A percentile compares a stretch with the other conserved stretches of the same genome.
Evolutionary conservation across 495 filamentous ascomycete genomes (phyloP).

Genomic region (Astrocystis sublimbata): DNA sequence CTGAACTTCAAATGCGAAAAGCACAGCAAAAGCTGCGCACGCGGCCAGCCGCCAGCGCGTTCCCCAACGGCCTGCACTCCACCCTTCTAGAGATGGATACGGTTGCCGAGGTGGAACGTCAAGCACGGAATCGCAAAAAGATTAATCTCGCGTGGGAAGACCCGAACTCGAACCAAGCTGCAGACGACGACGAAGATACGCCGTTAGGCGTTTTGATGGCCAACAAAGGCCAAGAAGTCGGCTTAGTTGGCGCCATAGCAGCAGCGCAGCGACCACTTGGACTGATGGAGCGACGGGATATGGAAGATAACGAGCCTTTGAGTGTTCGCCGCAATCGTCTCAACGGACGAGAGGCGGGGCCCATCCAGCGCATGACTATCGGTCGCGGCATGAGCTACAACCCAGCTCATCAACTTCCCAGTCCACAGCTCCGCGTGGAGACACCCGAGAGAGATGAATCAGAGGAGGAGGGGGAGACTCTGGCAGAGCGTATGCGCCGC

Average conservation of each 20-base stretch:
- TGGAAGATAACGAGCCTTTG: constrained; percentile 91
- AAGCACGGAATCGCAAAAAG: constrained; percentile 68
- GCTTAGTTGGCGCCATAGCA: constrained; percentile 54
- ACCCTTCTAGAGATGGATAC: constrained; percentile 90
- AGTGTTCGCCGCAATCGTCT: constrained; percentile 77
- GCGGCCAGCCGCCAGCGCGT: constrained; percentile 63
- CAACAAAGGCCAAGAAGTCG: constrained; percentile 54
- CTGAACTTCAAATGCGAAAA: constrained; percentile 88
- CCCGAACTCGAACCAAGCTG: constrained; percentile 42
- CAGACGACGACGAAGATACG: constrained; percentile 66
- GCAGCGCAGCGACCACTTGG: constrained; percentile 69
- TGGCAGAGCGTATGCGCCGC: constrained; percentile 72
- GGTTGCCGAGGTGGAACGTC: constrained; percentile 82
- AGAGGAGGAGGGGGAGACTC: constrained; percentile 77
- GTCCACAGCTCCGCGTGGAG: constrained; percentile 31
- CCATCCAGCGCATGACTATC: constrained; percentile 45
- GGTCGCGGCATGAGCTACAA: constrained; percentile 25
- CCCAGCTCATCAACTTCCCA: constrained; percentile 24
- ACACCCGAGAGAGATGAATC: constrained; percentile 52
- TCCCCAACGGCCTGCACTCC: constrained; percentile 77
- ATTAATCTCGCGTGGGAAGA: constrained; percentile 91
- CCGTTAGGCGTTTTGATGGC: constrained; percentile 81
- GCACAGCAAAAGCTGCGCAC: constrained; percentile 75
- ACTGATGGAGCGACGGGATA: constrained; percentile 76
- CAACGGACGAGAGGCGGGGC: constrained; percentile 51